phyloP scores from a whole-genome alignment of 1,284 basidiomycete species.

The Uromyces viciae-fabae region DNA sequence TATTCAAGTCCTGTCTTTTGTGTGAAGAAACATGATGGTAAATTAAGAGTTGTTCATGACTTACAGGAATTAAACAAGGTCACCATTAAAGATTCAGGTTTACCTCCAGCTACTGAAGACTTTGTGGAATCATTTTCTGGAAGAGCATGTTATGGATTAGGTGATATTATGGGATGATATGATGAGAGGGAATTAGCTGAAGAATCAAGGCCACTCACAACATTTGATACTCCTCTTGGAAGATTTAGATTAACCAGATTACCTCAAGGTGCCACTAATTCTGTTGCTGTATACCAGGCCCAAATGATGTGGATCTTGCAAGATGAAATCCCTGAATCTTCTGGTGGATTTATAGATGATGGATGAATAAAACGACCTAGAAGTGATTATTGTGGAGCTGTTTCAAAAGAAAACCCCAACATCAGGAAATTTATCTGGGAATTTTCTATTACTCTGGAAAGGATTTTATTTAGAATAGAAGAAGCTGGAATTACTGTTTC shows the following conservation, averaged over 20 bases:
- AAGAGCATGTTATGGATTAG: background rate
- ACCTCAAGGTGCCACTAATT: too few relatives aligned
- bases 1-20: background rate
- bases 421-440: background rate
- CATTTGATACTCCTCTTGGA: too few relatives aligned
- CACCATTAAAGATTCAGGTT: background rate
- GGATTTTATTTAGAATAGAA: slow-evolving; percentile 9
- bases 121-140: background rate
- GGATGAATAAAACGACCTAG: background rate
- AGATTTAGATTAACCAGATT: too few relatives aligned
- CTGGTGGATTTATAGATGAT: too few relatives aligned
- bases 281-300: too few relatives aligned
- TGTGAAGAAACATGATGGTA: background rate
- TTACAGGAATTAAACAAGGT: background rate
- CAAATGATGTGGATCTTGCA: too few relatives aligned
- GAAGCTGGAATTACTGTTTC: slow-evolving; percentile 27
- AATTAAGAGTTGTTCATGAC: background rate
- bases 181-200: too few relatives aligned
- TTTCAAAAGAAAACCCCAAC: background rate
- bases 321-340: too few relatives aligned
- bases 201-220: too few relatives aligned
- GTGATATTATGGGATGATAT: too few relatives aligned
- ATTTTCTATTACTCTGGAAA: background rate
- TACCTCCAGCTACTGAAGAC: background rate
- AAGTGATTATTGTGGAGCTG: background rate